These are phyloP conservation scores for Nissolia schottii DNA, from an alignment of 306 rosid species.

Conservation along the genomic window DNA sequence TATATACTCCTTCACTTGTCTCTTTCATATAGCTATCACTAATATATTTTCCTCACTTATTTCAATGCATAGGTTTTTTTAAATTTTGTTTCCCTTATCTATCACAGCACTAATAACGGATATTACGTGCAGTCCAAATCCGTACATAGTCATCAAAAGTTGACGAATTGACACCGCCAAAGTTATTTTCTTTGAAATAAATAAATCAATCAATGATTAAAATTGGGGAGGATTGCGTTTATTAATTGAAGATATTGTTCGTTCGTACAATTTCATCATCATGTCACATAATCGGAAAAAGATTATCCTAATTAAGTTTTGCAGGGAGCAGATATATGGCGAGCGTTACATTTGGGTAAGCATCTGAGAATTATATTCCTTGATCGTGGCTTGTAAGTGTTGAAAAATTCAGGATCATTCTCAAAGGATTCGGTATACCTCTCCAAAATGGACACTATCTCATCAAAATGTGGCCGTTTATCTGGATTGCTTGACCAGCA, in stretches of 20 bases:
- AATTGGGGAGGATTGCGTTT: not conserved
- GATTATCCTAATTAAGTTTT: conserved; percentile 23
- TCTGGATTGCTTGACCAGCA: conserved; percentile 90
- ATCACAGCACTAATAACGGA: not conserved
- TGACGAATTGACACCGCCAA: not conserved
- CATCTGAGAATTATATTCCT: conserved; percentile 33
- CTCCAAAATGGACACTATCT: conserved; percentile 66
- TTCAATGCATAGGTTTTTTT: not conserved
- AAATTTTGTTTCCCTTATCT: not conserved
- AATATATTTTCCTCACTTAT: not conserved
- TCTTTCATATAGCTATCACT: not conserved
- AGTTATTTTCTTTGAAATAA: not conserved
- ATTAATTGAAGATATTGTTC: not conserved
- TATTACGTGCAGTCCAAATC: not conserved
- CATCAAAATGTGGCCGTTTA: conserved; percentile 76
- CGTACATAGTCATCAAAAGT: not conserved
- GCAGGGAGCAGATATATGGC: conserved; percentile 30
- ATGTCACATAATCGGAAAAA: not conserved
- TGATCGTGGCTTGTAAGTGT: conserved; percentile 44
- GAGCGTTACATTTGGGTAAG: conserved; percentile 47
- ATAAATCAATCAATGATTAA: not conserved
- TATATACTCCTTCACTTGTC: not conserved
- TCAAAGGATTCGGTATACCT: conserved; percentile 58
- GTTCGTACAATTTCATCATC: conserved; percentile 18
- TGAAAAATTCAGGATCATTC: conserved; percentile 69